phyloP scores from a whole-genome alignment of 129 eudicot genomes.

The Logfia minima region DNA sequence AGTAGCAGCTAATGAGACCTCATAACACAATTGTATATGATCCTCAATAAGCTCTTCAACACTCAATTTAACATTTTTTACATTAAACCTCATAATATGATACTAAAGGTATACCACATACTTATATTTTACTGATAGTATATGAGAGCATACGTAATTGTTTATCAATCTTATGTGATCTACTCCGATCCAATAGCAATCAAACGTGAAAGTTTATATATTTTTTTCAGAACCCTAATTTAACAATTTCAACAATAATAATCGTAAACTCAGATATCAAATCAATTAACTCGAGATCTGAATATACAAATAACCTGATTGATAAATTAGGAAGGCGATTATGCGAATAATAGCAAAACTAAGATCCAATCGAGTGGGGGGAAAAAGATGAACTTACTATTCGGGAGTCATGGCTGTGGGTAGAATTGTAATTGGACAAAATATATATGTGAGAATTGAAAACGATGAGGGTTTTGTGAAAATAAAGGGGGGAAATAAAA shows the following conservation, averaged over 20 bases:
- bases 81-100: neutral
- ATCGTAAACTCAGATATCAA: constrained; percentile 18
- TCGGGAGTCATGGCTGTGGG: constrained; percentile 40
- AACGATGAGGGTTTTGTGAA: constrained; percentile 20
- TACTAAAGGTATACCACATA: neutral
- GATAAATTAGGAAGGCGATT: constrained; percentile 4
- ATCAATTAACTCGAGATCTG: constrained; percentile 22
- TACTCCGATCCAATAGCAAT: constrained; percentile 26
- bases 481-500: neutral
- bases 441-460: neutral
- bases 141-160: neutral
- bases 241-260: neutral
- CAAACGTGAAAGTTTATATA: neutral
- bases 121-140: neutral
- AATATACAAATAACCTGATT: neutral
- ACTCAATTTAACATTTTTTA: constrained; percentile 19
- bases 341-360: neutral
- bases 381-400: constrained; percentile 28
- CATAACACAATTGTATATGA: neutral
- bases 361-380: constrained; percentile 19
- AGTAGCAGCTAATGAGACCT: constrained; percentile 5
- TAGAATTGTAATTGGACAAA: constrained; percentile 11
- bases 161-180: constrained; percentile 7
- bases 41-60: neutral
- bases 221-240: constrained; percentile 23